These are phyloP conservation scores for Corinectria fuckeliana DNA, from an alignment of 2,329 filamentous ascomycete genomes.

Conservation along the genomic window DNA sequence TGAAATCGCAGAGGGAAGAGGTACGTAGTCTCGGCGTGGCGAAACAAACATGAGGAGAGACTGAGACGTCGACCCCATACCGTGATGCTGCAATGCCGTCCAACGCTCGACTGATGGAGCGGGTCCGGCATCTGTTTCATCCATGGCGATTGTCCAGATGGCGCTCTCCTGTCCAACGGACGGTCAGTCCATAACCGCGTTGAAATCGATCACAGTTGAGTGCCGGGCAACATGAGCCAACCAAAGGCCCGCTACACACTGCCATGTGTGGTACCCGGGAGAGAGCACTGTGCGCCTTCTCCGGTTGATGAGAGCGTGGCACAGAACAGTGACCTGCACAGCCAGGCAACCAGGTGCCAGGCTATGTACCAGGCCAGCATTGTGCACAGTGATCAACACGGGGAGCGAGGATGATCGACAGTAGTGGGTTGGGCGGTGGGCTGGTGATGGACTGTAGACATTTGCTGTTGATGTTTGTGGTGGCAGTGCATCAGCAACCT, in stretches of 20 bases:
- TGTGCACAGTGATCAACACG: neutral
- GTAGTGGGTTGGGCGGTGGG: neutral
- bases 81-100: conserved; percentile 2
- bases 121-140: conserved; percentile 9
- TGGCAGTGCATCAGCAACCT: conserved; percentile 16
- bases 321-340: neutral
- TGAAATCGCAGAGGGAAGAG: neutral
- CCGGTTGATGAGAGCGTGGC: neutral
- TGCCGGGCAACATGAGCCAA: neutral
- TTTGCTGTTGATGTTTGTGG: conserved; percentile 2
- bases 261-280: neutral
- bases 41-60: conserved; percentile 7
- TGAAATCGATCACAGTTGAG: neutral
- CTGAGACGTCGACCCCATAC: too few species aligned
- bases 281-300: neutral
- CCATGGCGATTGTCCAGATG: conserved; percentile 5
- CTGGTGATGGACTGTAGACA: neutral
- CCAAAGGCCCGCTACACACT: neutral
- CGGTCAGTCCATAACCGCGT: neutral
- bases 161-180: conserved; percentile 1
- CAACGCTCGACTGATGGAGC: neutral
- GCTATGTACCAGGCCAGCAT: neutral
- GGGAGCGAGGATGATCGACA: neutral
- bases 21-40: conserved; percentile 13
- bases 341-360: too few species aligned